Conservation (phyloP, 2,329 filamentous ascomycete genomes). For the Parastagonospora avenae region DNA sequence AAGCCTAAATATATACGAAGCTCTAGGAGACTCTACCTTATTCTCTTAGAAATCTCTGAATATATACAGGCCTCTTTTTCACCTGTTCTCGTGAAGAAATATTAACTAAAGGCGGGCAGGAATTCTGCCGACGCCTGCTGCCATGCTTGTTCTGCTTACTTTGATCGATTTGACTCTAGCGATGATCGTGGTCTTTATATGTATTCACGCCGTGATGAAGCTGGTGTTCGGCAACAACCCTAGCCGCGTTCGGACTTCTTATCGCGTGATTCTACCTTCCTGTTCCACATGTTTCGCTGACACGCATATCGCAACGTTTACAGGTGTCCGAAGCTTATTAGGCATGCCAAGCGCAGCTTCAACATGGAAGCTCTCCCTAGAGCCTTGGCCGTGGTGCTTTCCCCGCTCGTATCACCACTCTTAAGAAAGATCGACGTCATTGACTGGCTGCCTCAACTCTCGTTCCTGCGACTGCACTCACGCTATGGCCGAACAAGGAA, state of each 20-base stretch:
- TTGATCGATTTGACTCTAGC: no score
- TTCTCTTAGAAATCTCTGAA: no score
- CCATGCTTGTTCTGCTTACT: no score
- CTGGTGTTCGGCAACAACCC: no score
- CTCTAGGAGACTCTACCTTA: no score
- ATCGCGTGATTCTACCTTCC: neutral
- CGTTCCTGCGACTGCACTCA: constrained; percentile 12
- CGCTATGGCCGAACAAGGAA: constrained; percentile 32
- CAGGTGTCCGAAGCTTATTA: constrained; percentile 1
- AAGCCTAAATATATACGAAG: no score
- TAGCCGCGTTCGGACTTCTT: neutral
- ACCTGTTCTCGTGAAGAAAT: no score
- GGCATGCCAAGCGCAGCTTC: constrained; percentile 4
- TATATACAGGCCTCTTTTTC: no score
- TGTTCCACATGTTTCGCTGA: neutral
- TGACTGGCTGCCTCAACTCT: constrained; percentile 7
- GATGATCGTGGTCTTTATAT: no score
- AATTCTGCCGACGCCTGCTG: no score
- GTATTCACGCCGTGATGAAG: no score
- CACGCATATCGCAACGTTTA: constrained; percentile 5
- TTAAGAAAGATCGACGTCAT: constrained; percentile 22
- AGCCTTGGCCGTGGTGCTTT: constrained; percentile 25
- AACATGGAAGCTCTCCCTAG: constrained; percentile 18
- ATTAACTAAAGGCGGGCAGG: no score
- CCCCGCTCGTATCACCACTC: constrained; percentile 18